phyloP scores from a whole-genome alignment of 257 asterid species.

The Solanum chilense region DNA sequence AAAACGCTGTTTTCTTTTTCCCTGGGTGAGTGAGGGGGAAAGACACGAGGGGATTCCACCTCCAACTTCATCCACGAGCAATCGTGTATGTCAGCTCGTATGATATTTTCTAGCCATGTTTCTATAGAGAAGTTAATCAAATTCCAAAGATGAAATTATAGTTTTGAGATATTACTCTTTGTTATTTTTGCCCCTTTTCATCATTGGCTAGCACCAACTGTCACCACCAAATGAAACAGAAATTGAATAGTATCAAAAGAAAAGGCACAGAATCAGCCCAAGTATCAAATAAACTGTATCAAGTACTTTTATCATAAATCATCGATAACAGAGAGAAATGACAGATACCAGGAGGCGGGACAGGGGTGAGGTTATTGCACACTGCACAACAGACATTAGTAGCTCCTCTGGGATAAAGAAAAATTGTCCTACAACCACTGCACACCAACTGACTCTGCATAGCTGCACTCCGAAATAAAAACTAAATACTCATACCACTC shows the following conservation, averaged over 20 bases:
- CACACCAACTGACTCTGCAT: conserved; percentile 89
- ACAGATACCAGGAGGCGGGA: conserved; percentile 61
- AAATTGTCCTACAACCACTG: conserved; percentile 73
- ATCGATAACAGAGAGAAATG: background rate
- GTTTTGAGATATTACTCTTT: background rate
- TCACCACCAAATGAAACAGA: background rate
- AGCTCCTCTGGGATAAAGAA: conserved; percentile 85
- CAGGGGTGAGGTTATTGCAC: conserved; percentile 66
- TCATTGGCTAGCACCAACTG: background rate
- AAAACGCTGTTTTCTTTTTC: background rate
- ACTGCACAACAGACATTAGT: conserved; percentile 81
- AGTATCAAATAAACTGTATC: background rate
- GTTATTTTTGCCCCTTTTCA: background rate
- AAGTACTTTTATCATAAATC: background rate
- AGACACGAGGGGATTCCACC: background rate
- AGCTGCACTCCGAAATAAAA: conserved; percentile 15
- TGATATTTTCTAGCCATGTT: background rate
- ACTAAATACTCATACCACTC: background rate
- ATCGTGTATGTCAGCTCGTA: background rate
- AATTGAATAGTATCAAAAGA: background rate
- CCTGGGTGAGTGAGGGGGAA: background rate
- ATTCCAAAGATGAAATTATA: background rate
- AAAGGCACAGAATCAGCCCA: background rate
- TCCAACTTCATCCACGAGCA: background rate
- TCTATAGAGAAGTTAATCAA: background rate